A percentile compares a stretch with the other conserved stretches of the same genome.
Evolutionary conservation across 805 yeast genomes (phyloP).

Genomic region (Candida anglica): DNA sequence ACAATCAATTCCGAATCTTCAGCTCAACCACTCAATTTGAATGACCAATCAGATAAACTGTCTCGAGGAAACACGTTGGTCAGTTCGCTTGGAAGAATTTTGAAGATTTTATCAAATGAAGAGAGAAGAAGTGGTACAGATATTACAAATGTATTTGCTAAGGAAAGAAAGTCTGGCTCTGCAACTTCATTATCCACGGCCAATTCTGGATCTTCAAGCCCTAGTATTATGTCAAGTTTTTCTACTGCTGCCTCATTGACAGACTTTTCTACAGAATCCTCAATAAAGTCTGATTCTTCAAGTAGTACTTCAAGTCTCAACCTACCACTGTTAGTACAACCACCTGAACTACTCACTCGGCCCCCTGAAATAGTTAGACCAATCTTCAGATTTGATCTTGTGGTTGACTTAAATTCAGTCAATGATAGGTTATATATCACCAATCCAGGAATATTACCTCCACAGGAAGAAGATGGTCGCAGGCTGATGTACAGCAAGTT

Average conservation of each 20-base stretch:
- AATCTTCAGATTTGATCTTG: constrained; percentile 43
- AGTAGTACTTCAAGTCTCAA: constrained; percentile 2
- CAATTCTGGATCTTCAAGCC: constrained; percentile 32
- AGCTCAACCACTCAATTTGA: no score
- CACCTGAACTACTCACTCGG: constrained; percentile 33
- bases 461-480: no score
- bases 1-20: no score
- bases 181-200: constrained; percentile 33
- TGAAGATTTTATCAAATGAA: constrained; percentile 31
- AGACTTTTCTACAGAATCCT: constrained; percentile 29
- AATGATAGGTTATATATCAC: constrained; percentile 26
- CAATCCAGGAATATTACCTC: neutral
- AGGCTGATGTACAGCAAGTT: neutral
- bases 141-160: neutral
- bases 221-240: constrained; percentile 33
- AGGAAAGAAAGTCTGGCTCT: constrained; percentile 20
- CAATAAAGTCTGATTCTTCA: constrained; percentile 27
- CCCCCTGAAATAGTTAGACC: constrained; percentile 46
- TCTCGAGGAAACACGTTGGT: constrained; percentile 19
- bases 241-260: constrained; percentile 35
- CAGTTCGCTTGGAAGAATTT: constrained; percentile 30
- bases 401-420: constrained; percentile 38
- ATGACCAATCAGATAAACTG: constrained; percentile 1
- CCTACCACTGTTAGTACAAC: constrained; percentile 10
- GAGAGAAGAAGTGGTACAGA: constrained; percentile 8